Conservation (phyloP, 176 grass and related monocot genomes). For the Phragmites australis region DNA sequence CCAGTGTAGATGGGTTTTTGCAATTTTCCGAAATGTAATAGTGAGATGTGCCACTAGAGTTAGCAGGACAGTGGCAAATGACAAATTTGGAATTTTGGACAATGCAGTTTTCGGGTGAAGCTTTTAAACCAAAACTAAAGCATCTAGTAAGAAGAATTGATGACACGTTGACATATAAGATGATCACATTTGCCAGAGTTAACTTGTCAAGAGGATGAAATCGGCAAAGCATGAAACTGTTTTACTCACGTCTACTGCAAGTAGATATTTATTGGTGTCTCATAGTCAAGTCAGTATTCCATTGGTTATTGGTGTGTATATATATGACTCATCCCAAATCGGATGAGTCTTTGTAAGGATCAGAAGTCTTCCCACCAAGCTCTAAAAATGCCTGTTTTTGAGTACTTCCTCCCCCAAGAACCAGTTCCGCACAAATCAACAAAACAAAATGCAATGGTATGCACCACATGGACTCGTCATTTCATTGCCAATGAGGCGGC, state of each 20-base stretch:
- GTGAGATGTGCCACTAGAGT: no score
- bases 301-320: background rate
- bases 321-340: background rate
- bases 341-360: background rate
- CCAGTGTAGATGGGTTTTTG: no score
- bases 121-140: no score
- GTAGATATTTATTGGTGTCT: background rate
- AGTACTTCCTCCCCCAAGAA: slow-evolving; percentile 12
- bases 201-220: background rate
- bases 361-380: background rate
- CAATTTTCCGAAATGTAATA: no score
- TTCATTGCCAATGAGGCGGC: slow-evolving; percentile 56
- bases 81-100: no score
- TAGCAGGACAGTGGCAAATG: no score
- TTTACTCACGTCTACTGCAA: background rate
- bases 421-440: background rate
- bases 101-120: no score
- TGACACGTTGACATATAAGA: background rate
- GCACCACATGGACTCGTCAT: slow-evolving; percentile 8
- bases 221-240: background rate
- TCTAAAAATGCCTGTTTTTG: background rate
- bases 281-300: background rate
- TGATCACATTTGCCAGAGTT: background rate
- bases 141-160: background rate
- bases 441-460: background rate